These are phyloP conservation scores for Apiotrichum akiyoshidainum DNA, from an alignment of 1,284 basidiomycete genomes.

Conservation along the genomic window DNA sequence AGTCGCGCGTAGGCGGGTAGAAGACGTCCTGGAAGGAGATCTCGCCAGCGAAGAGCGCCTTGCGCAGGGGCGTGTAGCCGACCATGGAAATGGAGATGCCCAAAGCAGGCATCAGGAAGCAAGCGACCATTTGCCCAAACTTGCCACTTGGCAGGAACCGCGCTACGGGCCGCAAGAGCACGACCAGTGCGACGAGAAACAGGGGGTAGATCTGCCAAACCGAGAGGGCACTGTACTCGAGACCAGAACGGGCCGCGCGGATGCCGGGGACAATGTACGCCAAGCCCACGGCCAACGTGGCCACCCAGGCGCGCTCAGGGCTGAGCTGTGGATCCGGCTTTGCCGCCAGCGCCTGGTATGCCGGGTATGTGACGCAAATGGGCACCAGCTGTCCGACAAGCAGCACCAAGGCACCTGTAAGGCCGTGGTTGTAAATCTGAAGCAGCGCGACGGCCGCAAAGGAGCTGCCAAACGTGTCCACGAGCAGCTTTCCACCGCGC, in stretches of 20 bases:
- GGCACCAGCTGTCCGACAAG: constrained; percentile 2
- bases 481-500: background rate
- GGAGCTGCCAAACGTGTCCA: background rate
- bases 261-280: background rate
- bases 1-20: background rate
- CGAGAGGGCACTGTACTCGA: background rate
- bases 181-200: background rate
- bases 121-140: background rate
- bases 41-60: background rate
- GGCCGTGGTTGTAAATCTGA: background rate
- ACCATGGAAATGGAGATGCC: background rate
- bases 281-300: background rate
- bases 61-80: background rate
- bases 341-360: background rate
- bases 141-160: background rate
- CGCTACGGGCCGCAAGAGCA: background rate
- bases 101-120: background rate
- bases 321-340: too few relatives aligned
- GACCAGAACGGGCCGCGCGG: background rate
- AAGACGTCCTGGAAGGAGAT: background rate
- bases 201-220: constrained; percentile 3
- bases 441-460: background rate
- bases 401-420: background rate
- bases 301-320: background rate
- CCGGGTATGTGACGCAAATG: background rate